Evolutionary conservation across 306 rosid genomes (phyloP), one percentile per base, ranked within the genome.

Genomic region (Datisca glomerata): DNA sequence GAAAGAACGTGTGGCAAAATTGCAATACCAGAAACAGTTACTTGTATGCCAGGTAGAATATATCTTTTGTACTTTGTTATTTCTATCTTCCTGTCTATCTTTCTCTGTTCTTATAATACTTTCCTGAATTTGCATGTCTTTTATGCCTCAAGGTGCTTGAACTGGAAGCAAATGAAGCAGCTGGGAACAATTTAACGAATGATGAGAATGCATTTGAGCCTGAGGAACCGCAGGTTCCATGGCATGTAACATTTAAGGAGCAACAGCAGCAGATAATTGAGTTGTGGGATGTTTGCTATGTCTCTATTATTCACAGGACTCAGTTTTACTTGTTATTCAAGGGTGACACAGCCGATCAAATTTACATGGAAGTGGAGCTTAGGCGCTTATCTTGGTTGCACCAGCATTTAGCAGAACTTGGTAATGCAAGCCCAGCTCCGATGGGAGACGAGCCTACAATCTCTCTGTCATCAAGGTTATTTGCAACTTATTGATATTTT

Each of bases 1-100:
- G 74, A 91, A 91, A 81, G 99, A 91, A 64, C 85, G 99, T 41
- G 96, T 91, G 53, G 99, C 99, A 55, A 91, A 91, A 50, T 66
- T 91, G 57, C 99, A 91, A 58, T 91, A 91, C 72, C 99, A 91
- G 59, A 91, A 91, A 64, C 96, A 91, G 70, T 64, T 91, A 53
- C 96, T 91, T 37, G 99, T 91, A 59, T 85, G 99, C 66, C 99
- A 91, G 94, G 99, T 85, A 69, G 15, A 16, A 52, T 21, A n/a
- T 13, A 19, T 41, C 8, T 7, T 34, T 45, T 11, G 22, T 15
- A 21, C 23, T 29, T 48, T 49, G 29, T 31, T 12, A n/a, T 16
- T 11, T n/a, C 10, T 12, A 36, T 22, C 19, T 27, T 24, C 8
- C 18, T 46, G 12, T 38, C 43, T 4, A 14, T 13, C 6, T 24